Base-by-base conservation (phyloP, 306 rosid genomes). In the Urtica urens region DNA sequence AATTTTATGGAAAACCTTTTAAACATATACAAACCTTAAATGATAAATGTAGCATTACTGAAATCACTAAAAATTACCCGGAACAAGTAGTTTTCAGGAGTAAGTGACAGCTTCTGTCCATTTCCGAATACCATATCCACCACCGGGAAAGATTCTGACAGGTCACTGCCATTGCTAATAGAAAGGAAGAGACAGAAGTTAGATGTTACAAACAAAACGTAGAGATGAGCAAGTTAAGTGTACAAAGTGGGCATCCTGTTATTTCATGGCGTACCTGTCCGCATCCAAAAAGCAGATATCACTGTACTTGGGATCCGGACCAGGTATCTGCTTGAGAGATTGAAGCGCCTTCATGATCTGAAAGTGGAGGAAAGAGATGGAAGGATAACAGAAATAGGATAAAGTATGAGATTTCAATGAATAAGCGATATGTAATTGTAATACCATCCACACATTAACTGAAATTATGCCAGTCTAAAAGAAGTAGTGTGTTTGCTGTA, bases 51-150 rank as follows among this genome's bases (percentile, higher is more conserved):
- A n/a, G n/a, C n/a, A n/a, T n/a, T n/a, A n/a, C n/a, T n/a, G n/a
- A n/a, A n/a, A n/a, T n/a, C n/a, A n/a, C 37, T 10, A 51, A 31
- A 53, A 76, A 87, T 71, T 67, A 92, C 99, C 71, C 65, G 76
- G 47, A 92, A 92, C 63, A 92, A 67, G 74, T 92, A 85, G 71
- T 92, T 92, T 73, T 92, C 99, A 38, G 99, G 99, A 44, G 99
- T 67, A 33, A 92, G 72, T 31, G 82, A 67, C 14, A 85, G 42
- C 71, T 85, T 85, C 38, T 79, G 70, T 38, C 83, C 94, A 60
- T 73, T 77, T 41, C 58, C 82, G 67, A 92, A 92, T 55, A 85
- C 82, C 96, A 92, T 75, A 62, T 85, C 96, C 73, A 92, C 96
- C 30, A 38, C 66, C 3, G 99, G 99, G 78, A 85, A 92, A 61